These are phyloP conservation scores for Schrenkiella parvula DNA, from an alignment of 345 rosid species.

Conservation along the genomic window DNA sequence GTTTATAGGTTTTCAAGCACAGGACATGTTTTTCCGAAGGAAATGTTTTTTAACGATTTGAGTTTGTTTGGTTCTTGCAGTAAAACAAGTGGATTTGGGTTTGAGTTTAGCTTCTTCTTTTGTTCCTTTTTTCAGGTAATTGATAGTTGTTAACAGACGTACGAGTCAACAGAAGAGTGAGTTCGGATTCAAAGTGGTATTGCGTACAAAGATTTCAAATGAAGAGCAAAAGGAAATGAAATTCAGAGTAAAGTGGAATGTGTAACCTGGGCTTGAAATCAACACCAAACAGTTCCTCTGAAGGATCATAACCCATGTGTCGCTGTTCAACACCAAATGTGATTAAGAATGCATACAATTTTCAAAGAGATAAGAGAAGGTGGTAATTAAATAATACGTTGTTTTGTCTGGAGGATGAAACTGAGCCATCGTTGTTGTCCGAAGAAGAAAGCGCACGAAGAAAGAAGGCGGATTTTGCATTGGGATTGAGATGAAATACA, in stretches of 20 bases:
- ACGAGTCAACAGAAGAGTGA: neutral
- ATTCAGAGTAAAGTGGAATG: too few species aligned
- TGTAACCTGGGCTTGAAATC: slow-evolving; percentile 57
- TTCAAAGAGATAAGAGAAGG: neutral
- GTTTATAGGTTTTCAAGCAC: too few species aligned
- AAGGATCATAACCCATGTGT: slow-evolving; percentile 76
- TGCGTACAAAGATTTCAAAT: neutral
- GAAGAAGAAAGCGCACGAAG: slow-evolving; percentile 41
- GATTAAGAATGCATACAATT: neutral
- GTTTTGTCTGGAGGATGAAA: slow-evolving; percentile 40
- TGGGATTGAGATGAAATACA: slow-evolving; percentile 20
- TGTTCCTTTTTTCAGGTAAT: neutral
- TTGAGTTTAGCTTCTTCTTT: neutral
- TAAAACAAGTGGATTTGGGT: neutral
- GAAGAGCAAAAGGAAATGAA: neutral
- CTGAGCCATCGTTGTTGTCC: slow-evolving; percentile 39
- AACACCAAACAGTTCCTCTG: slow-evolving; percentile 65
- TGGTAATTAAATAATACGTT: slow-evolving; percentile 29
- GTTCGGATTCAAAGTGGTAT: neutral
- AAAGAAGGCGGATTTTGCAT: slow-evolving; percentile 28
- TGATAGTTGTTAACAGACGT: too few species aligned
- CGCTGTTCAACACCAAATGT: slow-evolving; percentile 18
- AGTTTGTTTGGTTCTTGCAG: neutral
- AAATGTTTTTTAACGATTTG: neutral
- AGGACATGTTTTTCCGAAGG: too few species aligned